Percentiles rank a stretch among this genome's conserved stretches.
These are phyloP conservation scores for Madurella mycetomatis DNA, from an alignment of 2,329 filamentous ascomycete species.

Conservation along the genomic window DNA sequence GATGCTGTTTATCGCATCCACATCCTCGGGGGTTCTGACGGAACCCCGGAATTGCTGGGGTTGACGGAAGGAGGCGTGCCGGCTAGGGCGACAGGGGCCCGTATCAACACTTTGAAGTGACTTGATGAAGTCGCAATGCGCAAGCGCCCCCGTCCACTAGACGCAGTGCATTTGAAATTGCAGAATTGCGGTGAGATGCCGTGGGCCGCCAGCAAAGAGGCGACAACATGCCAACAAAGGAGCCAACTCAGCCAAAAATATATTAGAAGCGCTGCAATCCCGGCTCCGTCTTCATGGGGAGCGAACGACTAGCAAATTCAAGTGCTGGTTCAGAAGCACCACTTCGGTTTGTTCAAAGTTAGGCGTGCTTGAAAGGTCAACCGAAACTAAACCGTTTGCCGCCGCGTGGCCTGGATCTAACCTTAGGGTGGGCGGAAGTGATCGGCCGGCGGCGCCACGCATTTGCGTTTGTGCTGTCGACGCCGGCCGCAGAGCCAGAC, in stretches of 20 bases:
- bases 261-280: neutral
- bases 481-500: neutral
- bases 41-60: neutral
- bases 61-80: neutral
- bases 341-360: too few species aligned
- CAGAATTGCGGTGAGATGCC: constrained; percentile 2
- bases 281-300: too few species aligned
- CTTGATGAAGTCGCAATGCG: too few species aligned
- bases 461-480: neutral
- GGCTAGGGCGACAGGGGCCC: neutral
- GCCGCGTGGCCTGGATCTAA: too few species aligned
- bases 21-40: neutral
- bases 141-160: too few species aligned
- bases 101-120: neutral
- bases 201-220: neutral
- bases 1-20: neutral
- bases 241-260: neutral
- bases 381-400: too few species aligned
- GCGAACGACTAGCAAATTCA: too few species aligned
- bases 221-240: neutral
- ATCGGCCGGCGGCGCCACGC: neutral
- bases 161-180: neutral
- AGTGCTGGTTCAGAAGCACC: too few species aligned
- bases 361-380: too few species aligned
- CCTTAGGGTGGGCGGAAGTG: too few species aligned